A percentile compares a stretch with the other conserved stretches of the same genome.
These are phyloP conservation scores for Cryptococcus sp. DNA, from an alignment of 1,284 basidiomycete species.

Conservation along the genomic window DNA sequence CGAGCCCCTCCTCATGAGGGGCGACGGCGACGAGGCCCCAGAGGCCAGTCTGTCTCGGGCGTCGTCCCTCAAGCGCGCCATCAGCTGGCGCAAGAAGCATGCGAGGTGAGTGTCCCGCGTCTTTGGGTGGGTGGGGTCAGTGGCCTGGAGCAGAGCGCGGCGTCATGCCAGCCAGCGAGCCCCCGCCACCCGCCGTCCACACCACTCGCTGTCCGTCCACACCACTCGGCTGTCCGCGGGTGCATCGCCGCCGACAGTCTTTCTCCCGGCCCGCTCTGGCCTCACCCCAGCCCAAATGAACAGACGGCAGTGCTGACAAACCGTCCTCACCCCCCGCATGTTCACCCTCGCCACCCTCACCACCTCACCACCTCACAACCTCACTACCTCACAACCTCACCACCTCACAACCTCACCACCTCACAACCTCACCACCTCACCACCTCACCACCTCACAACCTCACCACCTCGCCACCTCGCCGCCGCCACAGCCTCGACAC, in stretches of 20 bases:
- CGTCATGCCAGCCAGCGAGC: neutral
- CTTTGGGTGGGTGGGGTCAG: neutral
- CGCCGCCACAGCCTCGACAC: conserved; percentile 18
- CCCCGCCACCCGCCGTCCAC: neutral
- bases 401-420: conserved; percentile 7
- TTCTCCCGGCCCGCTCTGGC: no score
- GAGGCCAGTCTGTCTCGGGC: neutral
- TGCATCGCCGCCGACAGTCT: neutral
- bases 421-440: neutral
- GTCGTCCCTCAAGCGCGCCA: conserved; percentile 17
- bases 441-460: neutral
- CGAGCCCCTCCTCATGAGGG: conserved; percentile 3
- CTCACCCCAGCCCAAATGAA: no score
- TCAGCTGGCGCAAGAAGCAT: conserved; percentile 36
- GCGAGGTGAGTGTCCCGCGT: conserved; percentile 32
- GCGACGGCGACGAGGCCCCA: neutral
- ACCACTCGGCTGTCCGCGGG: neutral
- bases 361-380: neutral
- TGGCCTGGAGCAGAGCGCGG: neutral
- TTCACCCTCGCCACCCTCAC: neutral
- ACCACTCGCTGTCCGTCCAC: neutral
- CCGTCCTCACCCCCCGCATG: neutral
- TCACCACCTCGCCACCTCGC: neutral
- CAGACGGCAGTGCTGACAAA: no score
- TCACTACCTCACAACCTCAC: conserved; percentile 18